Evolutionary conservation across 106 monocot species (phyloP).

Genomic region (Narthecium ossifragum): DNA sequence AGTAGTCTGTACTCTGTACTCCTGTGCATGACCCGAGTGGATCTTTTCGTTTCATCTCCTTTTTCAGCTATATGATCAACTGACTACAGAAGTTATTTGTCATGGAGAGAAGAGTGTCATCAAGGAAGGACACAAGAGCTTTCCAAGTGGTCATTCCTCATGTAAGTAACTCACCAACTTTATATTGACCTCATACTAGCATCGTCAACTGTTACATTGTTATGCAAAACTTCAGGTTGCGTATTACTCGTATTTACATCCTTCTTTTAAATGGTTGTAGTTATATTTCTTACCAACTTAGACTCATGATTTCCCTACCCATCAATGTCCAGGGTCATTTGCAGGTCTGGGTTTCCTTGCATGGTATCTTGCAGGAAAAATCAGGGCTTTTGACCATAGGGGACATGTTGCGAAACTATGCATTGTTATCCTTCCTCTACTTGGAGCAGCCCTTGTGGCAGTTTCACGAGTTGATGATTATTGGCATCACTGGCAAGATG

Average conservation of each 20-base stretch:
- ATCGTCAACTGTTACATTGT: too few relatives aligned
- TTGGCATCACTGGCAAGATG: constrained; percentile 79
- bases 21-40: too few relatives aligned
- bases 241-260: too few relatives aligned
- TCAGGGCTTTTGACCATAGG: constrained; percentile 39
- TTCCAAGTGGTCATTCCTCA: constrained; percentile 80
- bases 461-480: constrained; percentile 65
- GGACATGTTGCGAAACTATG: constrained; percentile 63
- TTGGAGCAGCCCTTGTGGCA: constrained; percentile 45
- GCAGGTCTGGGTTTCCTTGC: constrained; percentile 59
- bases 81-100: constrained; percentile 54
- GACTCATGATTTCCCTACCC: background rate
- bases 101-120: constrained; percentile 68
- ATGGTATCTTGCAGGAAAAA: constrained; percentile 52
- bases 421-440: constrained; percentile 48
- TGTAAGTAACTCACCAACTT: constrained; percentile 50
- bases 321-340: constrained; percentile 46
- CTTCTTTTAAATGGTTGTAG: too few relatives aligned
- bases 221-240: too few relatives aligned
- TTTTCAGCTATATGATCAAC: constrained; percentile 50
- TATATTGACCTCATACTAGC: too few relatives aligned
- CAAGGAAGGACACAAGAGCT: constrained; percentile 86
- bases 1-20: too few relatives aligned
- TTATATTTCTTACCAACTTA: background rate
- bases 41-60: constrained; percentile 2